Evolutionary conservation across 129 eudicot genomes (phyloP).

Genomic region (Rutidosis leptorrhynchoides): DNA sequence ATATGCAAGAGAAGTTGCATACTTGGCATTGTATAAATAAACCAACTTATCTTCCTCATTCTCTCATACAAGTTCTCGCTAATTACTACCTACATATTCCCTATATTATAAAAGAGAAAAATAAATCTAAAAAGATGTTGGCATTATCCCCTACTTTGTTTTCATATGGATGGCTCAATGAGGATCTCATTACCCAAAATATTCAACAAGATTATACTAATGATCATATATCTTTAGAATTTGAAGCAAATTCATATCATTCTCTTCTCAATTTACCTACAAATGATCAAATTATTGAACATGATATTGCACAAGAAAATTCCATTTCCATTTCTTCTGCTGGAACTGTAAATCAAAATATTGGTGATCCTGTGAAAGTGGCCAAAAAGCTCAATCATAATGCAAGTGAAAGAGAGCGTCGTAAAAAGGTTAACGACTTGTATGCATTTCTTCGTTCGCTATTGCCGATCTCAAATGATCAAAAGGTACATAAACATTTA

Average conservation of each 20-base stretch:
- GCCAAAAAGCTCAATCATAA: slow-evolving; percentile 32
- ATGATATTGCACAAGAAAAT: slow-evolving; percentile 15
- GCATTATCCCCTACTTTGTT: slow-evolving; percentile 15
- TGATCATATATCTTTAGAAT: neutral
- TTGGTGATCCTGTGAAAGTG: slow-evolving; percentile 3
- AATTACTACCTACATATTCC: neutral
- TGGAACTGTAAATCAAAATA: slow-evolving; percentile 1
- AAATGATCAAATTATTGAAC: slow-evolving; percentile 12
- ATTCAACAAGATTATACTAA: slow-evolving; percentile 3
- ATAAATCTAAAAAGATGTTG: slow-evolving; percentile 8
- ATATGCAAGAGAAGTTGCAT: neutral
- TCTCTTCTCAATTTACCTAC: slow-evolving; percentile 3
- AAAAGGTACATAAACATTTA: slow-evolving; percentile 20
- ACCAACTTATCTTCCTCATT: slow-evolving; percentile 3
- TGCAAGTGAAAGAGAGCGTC: slow-evolving; percentile 40
- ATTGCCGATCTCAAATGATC: slow-evolving; percentile 21
- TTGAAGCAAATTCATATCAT: slow-evolving; percentile 24
- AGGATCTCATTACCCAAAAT: slow-evolving; percentile 24
- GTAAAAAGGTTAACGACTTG: slow-evolving; percentile 33
- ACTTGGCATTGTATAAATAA: slow-evolving; percentile 17
- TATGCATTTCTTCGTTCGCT: slow-evolving; percentile 31
- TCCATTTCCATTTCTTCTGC: slow-evolving; percentile 26
- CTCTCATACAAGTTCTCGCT: neutral
- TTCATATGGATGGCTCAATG: slow-evolving; percentile 30
- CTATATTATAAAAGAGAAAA: neutral